Evolutionary conservation across 2,329 filamentous ascomycete genomes (phyloP).

Genomic region (Clonostachys sp.): DNA sequence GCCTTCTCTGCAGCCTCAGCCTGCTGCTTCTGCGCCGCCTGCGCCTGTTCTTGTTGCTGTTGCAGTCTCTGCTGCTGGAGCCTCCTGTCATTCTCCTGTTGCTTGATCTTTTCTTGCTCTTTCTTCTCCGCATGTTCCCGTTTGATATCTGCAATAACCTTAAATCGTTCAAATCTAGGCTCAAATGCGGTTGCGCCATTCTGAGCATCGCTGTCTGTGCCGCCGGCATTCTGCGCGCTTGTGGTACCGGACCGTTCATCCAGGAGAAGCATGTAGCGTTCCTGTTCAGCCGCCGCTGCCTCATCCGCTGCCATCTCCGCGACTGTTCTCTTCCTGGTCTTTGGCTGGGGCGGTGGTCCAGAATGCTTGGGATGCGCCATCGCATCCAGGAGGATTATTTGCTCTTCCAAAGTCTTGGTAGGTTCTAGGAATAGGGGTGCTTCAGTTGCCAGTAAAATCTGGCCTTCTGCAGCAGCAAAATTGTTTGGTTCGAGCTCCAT

Average conservation of each 20-base stretch:
- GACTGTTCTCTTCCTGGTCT: slow-evolving; percentile 86
- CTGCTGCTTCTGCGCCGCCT: slow-evolving; percentile 37
- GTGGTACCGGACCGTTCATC: slow-evolving; percentile 71
- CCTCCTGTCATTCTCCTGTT: slow-evolving; percentile 54
- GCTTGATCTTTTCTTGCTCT: slow-evolving; percentile 69
- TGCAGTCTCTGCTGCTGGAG: slow-evolving; percentile 39
- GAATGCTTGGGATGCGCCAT: slow-evolving; percentile 75
- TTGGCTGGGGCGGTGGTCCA: slow-evolving; percentile 73
- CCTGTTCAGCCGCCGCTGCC: slow-evolving; percentile 80
- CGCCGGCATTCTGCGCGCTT: slow-evolving; percentile 50
- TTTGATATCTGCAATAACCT: slow-evolving; percentile 82
- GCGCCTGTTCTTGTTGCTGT: slow-evolving; percentile 37
- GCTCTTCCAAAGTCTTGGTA: slow-evolving; percentile 63
- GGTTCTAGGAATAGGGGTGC: slow-evolving; percentile 75
- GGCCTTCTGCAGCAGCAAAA: slow-evolving; percentile 70
- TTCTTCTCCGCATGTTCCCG: slow-evolving; percentile 71
- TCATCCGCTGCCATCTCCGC: slow-evolving; percentile 95
- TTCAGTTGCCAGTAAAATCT: slow-evolving; percentile 68
- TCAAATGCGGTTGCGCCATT: slow-evolving; percentile 72
- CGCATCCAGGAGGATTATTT: slow-evolving; percentile 65
- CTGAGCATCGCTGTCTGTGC: slow-evolving; percentile 68
- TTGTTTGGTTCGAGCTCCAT: slow-evolving; percentile 75
- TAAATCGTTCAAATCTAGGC: slow-evolving; percentile 85
- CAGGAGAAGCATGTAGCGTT: slow-evolving; percentile 87
- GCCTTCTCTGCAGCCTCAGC: slow-evolving; percentile 37